phyloP scores from a whole-genome alignment of 2,329 filamentous ascomycete genomes.

The Coniosporium tulheliwenetii region DNA sequence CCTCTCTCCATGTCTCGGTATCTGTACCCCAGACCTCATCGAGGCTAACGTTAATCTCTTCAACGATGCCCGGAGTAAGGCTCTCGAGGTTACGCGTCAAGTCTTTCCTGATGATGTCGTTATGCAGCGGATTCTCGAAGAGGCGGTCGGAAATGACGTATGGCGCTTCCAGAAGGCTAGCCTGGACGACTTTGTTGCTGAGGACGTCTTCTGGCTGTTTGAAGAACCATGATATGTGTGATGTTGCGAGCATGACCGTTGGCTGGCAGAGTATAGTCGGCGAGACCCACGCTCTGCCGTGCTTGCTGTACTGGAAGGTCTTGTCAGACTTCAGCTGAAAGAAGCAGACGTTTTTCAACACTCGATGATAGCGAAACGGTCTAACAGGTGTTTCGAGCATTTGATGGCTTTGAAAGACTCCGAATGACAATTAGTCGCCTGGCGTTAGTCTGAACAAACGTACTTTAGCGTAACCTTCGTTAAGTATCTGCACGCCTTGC shows the following conservation, averaged over 20 bases:
- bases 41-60: constrained; percentile 20
- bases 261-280: background rate
- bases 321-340: background rate
- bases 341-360: background rate
- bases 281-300: background rate
- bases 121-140: constrained; percentile 23
- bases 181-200: constrained; percentile 19
- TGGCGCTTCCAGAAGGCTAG: constrained; percentile 20
- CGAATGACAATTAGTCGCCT: no score
- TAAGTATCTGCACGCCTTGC: background rate
- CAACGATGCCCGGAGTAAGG: constrained; percentile 19
- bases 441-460: background rate
- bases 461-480: background rate
- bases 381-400: background rate
- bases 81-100: constrained; percentile 22
- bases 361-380: background rate
- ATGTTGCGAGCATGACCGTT: constrained; percentile 18
- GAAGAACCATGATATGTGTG: constrained; percentile 23
- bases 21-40: constrained; percentile 21
- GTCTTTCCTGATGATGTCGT: constrained; percentile 23
- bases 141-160: constrained; percentile 20
- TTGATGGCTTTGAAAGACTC: background rate
- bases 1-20: constrained; percentile 18
- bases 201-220: constrained; percentile 26
- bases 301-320: background rate